Evolutionary conservation across 768 basidiomycete genomes (phyloP), one percentile per base, ranked within the genome.

Genomic region (Lyophyllum decastes): DNA sequence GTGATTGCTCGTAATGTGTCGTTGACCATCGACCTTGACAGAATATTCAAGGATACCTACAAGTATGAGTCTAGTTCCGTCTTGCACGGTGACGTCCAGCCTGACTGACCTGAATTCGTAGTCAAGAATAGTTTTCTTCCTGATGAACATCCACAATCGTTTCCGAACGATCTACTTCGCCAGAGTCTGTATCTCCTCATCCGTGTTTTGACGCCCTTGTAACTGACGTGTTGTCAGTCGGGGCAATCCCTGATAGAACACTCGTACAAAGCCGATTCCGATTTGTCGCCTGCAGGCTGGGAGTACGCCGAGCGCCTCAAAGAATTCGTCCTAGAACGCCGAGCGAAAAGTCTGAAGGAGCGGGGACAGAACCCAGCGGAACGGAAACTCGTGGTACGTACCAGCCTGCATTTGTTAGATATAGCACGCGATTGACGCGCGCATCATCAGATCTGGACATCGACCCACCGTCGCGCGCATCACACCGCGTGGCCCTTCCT

Each of bases 191-290:
- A 10, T 30, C 30, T 71, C 41, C 45, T 26, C 21, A 52, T 54
- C 30, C 6, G 5, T 22, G 14, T 0, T 38, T 30, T 27, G 10
- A 38, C 16, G 7, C 22, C n/a, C 25, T 19, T 53, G 30, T 16
- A 19, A 19, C 61, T 63, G 33, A 62, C 30, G 9, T n/a, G 5
- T 25, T 22, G 27, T 19, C 64, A 97, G 95, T 96, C 95, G 17
- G 97, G 97, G n/a, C 95, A 95, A 80, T 96, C 94, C 12, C 79
- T 98, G 57, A 95, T 98, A 64, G 97, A 99, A 70, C 97, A 98
- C 70, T 98, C 96, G 5, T 98, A 95, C 81, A 96, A 95, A 75
- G 95, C 97, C 35, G 97, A 99, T 68, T 94, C 95, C 1, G 96
- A 98, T 71, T 82, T 99, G 10, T 97, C 95, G 1, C 90, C 92